These are phyloP conservation scores for Pachyrhizus erosus DNA, from an alignment of 306 rosid genomes.

Conservation along the genomic window DNA sequence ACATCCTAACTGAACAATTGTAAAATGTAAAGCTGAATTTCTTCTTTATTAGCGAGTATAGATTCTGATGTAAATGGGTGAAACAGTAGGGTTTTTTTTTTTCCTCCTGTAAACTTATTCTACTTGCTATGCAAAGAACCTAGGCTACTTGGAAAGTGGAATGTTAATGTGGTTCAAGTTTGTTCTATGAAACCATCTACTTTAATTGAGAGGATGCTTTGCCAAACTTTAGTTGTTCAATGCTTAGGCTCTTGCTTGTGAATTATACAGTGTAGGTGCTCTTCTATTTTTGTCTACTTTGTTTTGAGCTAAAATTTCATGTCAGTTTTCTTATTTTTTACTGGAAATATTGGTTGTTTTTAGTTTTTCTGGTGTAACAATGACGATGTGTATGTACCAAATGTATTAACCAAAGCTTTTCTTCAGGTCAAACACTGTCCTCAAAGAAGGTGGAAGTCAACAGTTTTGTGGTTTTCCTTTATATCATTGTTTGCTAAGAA, in stretches of 20 bases:
- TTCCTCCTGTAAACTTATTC: not conserved
- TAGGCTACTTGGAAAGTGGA: not conserved
- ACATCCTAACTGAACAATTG: too few species aligned
- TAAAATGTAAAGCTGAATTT: too few species aligned
- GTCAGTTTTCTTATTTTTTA: conserved; percentile 35
- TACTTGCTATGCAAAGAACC: not conserved
- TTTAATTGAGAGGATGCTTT: conserved; percentile 32
- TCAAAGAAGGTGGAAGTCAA: conserved; percentile 71
- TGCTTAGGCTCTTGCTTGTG: conserved; percentile 23
- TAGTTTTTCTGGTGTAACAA: conserved; percentile 38
- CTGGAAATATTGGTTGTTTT: conserved; percentile 32
- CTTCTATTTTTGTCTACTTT: conserved; percentile 25
- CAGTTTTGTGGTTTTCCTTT: conserved; percentile 79
- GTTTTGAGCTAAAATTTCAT: conserved; percentile 10
- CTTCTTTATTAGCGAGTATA: too few species aligned
- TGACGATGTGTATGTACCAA: conserved; percentile 8
- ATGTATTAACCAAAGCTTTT: conserved; percentile 34
- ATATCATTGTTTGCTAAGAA: conserved; percentile 84
- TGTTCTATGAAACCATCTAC: not conserved
- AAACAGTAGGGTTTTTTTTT: too few species aligned
- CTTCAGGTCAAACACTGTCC: conserved; percentile 72
- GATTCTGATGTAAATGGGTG: not conserved
- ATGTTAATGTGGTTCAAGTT: not conserved
- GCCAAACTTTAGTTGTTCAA: conserved; percentile 18
- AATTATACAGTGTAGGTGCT: conserved; percentile 19